Evolutionary conservation across 2,329 filamentous ascomycete genomes (phyloP).

Genomic region (Penicillium sp.): DNA sequence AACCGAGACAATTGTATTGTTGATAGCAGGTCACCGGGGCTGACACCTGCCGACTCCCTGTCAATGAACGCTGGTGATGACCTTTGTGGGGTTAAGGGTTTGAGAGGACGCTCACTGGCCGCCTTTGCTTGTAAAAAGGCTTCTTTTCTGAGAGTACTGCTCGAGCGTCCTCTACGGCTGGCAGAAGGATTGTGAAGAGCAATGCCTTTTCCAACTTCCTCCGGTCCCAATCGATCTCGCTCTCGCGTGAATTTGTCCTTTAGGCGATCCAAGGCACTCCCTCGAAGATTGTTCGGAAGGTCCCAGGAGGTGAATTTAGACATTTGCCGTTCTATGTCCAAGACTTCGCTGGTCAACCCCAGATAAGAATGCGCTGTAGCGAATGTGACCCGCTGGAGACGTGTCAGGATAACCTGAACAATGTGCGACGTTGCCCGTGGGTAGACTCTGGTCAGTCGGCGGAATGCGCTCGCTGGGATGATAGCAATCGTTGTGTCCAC

Average conservation of each 20-base stretch:
- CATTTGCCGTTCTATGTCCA: slow-evolving; percentile 89
- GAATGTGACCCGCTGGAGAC: slow-evolving; percentile 87
- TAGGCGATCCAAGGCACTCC: slow-evolving; percentile 68
- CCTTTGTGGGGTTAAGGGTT: slow-evolving; percentile 13
- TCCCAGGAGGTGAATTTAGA: slow-evolving; percentile 85
- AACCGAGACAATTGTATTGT: slow-evolving; percentile 64
- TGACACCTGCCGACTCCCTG: slow-evolving; percentile 43
- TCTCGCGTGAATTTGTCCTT: slow-evolving; percentile 90
- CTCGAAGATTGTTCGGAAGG: slow-evolving; percentile 79
- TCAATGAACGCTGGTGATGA: slow-evolving; percentile 21
- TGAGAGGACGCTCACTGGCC: slow-evolving; percentile 35
- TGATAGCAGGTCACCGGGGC: slow-evolving; percentile 69
- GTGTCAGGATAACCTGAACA: slow-evolving; percentile 89
- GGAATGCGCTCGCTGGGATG: slow-evolving; percentile 91
- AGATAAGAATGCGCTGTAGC: slow-evolving; percentile 92
- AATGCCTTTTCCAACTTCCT: slow-evolving; percentile 83
- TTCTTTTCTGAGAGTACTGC: slow-evolving; percentile 67
- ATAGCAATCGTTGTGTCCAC: slow-evolving; percentile 97
- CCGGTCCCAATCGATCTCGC: slow-evolving; percentile 67
- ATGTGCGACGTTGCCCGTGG: slow-evolving; percentile 95
- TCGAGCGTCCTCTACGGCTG: slow-evolving; percentile 61
- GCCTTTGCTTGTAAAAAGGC: slow-evolving; percentile 61
- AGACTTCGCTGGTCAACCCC: slow-evolving; percentile 79
- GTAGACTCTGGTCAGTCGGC: slow-evolving; percentile 82
- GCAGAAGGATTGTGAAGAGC: slow-evolving; percentile 74